A percentile compares a stretch with the other conserved stretches of the same genome.
phyloP scores from a whole-genome alignment of 345 rosid species.

The Syzygium grande region DNA sequence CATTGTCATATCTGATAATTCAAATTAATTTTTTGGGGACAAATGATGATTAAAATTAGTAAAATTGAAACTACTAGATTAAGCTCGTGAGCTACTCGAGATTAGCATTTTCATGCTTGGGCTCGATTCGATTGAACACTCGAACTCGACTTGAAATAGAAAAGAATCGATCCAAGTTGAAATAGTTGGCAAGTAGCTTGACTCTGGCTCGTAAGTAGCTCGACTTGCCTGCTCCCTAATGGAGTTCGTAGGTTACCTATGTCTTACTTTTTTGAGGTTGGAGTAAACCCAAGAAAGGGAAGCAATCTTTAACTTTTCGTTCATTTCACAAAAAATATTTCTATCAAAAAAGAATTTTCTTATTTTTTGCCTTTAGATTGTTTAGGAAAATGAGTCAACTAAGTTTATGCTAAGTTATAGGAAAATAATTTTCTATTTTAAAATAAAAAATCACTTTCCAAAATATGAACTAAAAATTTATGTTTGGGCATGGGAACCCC shows the following conservation, averaged over 20 bases:
- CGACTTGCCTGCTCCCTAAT: neutral
- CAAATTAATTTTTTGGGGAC: neutral
- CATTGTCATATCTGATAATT: neutral
- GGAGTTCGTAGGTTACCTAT: neutral
- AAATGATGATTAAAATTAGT: neutral
- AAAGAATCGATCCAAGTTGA: neutral
- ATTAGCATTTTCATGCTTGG: neutral
- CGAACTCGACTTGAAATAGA: neutral
- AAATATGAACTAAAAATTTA: neutral
- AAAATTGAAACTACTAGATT: neutral
- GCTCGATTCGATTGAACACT: neutral
- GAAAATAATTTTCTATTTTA: neutral
- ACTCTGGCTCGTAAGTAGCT: neutral
- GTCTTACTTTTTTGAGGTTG: neutral
- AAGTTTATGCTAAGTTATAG: neutral
- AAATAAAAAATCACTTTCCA: neutral
- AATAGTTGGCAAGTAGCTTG: neutral
- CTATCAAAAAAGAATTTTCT: neutral
- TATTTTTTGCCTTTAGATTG: neutral
- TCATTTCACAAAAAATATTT: no score
- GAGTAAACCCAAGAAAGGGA: neutral
- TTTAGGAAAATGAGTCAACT: rapidly evolving
- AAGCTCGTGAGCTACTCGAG: neutral
- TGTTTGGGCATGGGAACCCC: neutral
- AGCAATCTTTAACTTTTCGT: neutral